Evolutionary conservation across 768 basidiomycete species (phyloP), one percentile per base, ranked within the genome.

Genomic region (Piloderma croceum): DNA sequence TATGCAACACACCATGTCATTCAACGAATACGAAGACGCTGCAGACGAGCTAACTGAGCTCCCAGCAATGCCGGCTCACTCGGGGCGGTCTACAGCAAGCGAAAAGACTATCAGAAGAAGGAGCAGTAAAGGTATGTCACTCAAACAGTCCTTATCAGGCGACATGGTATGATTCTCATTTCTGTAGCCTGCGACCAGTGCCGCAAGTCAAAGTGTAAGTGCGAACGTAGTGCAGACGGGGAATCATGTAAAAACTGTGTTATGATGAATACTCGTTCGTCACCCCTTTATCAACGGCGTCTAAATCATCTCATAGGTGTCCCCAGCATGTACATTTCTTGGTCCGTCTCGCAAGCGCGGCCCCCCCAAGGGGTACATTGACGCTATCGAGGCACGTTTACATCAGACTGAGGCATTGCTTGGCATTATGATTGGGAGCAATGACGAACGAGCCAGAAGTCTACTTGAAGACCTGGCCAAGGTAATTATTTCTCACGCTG

Each of bases 291-390:
- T 24, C 12, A 19, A 12, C 5, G 19, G 11, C 19, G 39, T 43
- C 23, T 40, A 25, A 36, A 21, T 33, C 24, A 17, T 29, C 24
- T 36, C 3, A 40, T 18, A 15, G 27, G 29, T 32, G 36, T 39
- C 29, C 42, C 21, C 54, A 86, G 83, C 76, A 15, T 88, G 84
- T 55, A 86, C 86, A 0, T 87, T 84, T 61, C 69, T 87, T 29
- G 83, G 82, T 3, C 83, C 83, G 6, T 86, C 84, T 10, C 76
- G 83, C 50, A 85, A 85, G 57, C 82, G 90, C 48, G 90, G 90
- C 2, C 85, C 86, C 3, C 86, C 88, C n/a, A 90, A 89, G 56
- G 90, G 90, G 1, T 94, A 94, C 68, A 92, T 94, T 55, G 90
- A 93, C 53, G 90, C 90, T 21, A 90, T 94, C 51, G 90, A 94